These are phyloP conservation scores for Aureobasidium sp. DNA, from an alignment of 2,329 filamentous ascomycete species.

Conservation along the genomic window DNA sequence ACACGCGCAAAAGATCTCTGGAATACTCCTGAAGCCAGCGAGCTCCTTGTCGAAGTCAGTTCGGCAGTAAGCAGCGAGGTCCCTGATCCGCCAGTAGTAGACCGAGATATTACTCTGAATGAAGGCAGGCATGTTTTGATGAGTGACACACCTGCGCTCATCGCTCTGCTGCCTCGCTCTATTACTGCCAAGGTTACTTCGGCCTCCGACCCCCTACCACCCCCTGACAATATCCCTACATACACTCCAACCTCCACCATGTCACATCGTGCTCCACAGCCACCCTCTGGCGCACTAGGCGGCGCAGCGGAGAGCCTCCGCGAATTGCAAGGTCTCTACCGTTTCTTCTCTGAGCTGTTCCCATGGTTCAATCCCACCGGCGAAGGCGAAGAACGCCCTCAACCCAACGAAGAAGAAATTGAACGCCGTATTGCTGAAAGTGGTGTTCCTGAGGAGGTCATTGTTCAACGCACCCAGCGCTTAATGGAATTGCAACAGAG, in stretches of 20 bases:
- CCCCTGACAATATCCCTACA: constrained; percentile 40
- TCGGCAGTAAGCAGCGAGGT: constrained; percentile 43
- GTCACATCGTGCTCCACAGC: constrained; percentile 22
- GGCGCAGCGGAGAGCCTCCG: constrained; percentile 21
- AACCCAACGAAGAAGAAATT: constrained; percentile 24
- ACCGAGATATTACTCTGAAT: constrained; percentile 41
- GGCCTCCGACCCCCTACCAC: constrained; percentile 77
- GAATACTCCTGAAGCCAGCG: constrained; percentile 67
- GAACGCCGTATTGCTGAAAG: constrained; percentile 24
- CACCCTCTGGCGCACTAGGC: constrained; percentile 6
- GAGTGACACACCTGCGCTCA: constrained; percentile 64
- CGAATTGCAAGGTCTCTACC: constrained; percentile 25
- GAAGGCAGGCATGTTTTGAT: constrained; percentile 73
- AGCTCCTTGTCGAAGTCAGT: constrained; percentile 63
- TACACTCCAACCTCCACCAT: constrained; percentile 18
- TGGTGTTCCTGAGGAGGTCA: constrained; percentile 22
- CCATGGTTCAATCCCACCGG: constrained; percentile 24
- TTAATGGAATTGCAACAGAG: constrained; percentile 25
- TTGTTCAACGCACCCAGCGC: constrained; percentile 24
- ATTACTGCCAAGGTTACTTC: constrained; percentile 61
- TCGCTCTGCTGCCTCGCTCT: constrained; percentile 59
- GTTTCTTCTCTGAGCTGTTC: constrained; percentile 26
- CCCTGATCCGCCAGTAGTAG: constrained; percentile 34
- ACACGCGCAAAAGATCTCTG: constrained; percentile 73
- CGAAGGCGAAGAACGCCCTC: constrained; percentile 16